Evolutionary conservation across 768 basidiomycete species (phyloP).

Genomic region (Mycena pura): DNA sequence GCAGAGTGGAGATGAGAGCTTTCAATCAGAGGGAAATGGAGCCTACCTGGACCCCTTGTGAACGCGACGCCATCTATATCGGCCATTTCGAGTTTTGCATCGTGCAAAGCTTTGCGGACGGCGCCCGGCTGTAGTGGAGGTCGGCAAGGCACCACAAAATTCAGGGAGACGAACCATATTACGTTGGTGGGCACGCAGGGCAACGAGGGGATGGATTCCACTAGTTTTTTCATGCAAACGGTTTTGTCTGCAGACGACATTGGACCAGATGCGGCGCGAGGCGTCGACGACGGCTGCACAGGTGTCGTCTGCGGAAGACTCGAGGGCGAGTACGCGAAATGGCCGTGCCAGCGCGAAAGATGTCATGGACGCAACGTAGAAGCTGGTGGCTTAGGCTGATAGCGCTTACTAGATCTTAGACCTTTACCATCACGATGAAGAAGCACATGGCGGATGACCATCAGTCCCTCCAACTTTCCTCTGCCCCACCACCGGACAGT

Average conservation of each 20-base stretch:
- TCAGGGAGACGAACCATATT: conserved; percentile 62
- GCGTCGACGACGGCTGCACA: conserved; percentile 88
- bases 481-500: too few relatives aligned
- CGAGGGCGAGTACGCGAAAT: conserved; percentile 78
- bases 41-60: conserved; percentile 81
- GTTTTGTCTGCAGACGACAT: conserved; percentile 87
- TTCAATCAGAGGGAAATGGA: conserved; percentile 12
- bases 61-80: conserved; percentile 90
- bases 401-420: too few relatives aligned
- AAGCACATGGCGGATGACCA: too few relatives aligned
- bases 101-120: conserved; percentile 67
- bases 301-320: conserved; percentile 94
- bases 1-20: background rate
- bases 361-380: background rate
- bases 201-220: conserved; percentile 81
- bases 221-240: conserved; percentile 65
- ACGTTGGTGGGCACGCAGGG: conserved; percentile 78
- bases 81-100: conserved; percentile 62
- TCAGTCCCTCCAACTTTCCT: too few relatives aligned
- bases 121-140: conserved; percentile 87
- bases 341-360: background rate
- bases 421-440: too few relatives aligned
- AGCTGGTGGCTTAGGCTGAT: too few relatives aligned
- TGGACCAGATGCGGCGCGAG: conserved; percentile 72
- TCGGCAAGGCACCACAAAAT: too few relatives aligned